These are phyloP conservation scores for Arthrobotrys entomopaga DNA, from an alignment of 2,329 filamentous ascomycete species.

Conservation along the genomic window DNA sequence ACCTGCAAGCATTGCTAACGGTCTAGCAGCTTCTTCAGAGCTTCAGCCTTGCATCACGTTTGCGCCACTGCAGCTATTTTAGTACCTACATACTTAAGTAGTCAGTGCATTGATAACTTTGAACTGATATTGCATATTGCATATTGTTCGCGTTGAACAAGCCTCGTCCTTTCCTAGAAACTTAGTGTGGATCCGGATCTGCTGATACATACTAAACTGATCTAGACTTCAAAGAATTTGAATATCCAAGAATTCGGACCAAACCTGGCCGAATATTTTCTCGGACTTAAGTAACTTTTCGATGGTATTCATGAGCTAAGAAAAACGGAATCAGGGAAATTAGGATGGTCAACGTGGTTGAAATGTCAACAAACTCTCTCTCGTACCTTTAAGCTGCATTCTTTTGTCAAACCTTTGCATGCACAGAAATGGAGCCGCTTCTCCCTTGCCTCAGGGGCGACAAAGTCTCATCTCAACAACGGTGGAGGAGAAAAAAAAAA, in stretches of 20 bases:
- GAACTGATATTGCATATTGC: neutral
- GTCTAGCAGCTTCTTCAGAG: slow-evolving; percentile 27
- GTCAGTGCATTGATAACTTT: no score
- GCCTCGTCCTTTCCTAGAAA: neutral
- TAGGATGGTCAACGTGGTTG: slow-evolving; percentile 1
- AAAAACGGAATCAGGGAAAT: neutral
- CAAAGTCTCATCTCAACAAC: neutral
- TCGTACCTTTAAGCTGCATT: slow-evolving; percentile 2
- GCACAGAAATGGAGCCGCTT: slow-evolving; percentile 5
- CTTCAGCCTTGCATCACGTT: slow-evolving; percentile 38
- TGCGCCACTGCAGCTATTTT: neutral
- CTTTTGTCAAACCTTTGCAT: neutral
- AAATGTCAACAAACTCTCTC: slow-evolving; percentile 10
- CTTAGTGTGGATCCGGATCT: neutral
- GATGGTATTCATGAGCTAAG: slow-evolving; percentile 6
- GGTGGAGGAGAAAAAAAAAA: no score
- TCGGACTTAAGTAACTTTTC: slow-evolving; percentile 41
- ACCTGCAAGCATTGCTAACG: slow-evolving; percentile 28
- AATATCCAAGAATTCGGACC: slow-evolving; percentile 14
- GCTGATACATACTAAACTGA: slow-evolving; percentile 3
- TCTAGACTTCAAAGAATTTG: slow-evolving; percentile 25
- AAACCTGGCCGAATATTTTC: slow-evolving; percentile 22
- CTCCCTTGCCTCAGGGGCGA: slow-evolving; percentile 22
- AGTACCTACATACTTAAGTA: no score
- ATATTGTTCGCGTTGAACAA: slow-evolving; percentile 20